Evolutionary conservation across 257 asterid genomes (phyloP).

Genomic region (Gentiana straminea): DNA sequence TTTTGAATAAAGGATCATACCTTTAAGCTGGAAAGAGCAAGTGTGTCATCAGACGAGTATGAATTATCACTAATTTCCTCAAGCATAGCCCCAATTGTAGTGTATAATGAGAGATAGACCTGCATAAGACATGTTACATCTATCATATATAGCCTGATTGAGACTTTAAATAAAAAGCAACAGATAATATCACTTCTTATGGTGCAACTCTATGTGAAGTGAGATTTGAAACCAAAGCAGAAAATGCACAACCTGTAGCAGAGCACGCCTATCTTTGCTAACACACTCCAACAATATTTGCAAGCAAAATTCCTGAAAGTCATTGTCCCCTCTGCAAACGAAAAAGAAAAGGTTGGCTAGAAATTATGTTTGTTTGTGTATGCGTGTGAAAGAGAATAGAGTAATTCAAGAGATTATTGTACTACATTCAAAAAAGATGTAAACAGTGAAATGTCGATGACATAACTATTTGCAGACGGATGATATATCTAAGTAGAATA

Average conservation of each 20-base stretch:
- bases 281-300: slow-evolving; percentile 94
- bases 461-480: neutral
- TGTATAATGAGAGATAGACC: slow-evolving; percentile 81
- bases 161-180: neutral
- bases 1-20: slow-evolving; percentile 19
- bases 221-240: neutral
- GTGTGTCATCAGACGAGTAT: slow-evolving; percentile 34
- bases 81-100: slow-evolving; percentile 62
- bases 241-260: slow-evolving; percentile 52
- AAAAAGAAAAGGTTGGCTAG: neutral
- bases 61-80: slow-evolving; percentile 35
- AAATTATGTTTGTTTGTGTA: too few species aligned
- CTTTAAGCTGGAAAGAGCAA: slow-evolving; percentile 75
- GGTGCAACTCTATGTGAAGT: too few species aligned
- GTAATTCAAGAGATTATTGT: neutral
- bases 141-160: neutral
- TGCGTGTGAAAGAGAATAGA: too few species aligned
- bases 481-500: too few species aligned
- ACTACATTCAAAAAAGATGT: neutral
- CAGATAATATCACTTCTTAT: too few species aligned
- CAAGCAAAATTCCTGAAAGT: slow-evolving; percentile 81
- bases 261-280: slow-evolving; percentile 94
- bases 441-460: neutral
- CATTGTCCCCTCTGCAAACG: slow-evolving; percentile 61
- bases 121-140: slow-evolving; percentile 16